phyloP scores from a whole-genome alignment of 192 early-diverging fungal genomes.

The Phlyctochytrium planicorne region DNA sequence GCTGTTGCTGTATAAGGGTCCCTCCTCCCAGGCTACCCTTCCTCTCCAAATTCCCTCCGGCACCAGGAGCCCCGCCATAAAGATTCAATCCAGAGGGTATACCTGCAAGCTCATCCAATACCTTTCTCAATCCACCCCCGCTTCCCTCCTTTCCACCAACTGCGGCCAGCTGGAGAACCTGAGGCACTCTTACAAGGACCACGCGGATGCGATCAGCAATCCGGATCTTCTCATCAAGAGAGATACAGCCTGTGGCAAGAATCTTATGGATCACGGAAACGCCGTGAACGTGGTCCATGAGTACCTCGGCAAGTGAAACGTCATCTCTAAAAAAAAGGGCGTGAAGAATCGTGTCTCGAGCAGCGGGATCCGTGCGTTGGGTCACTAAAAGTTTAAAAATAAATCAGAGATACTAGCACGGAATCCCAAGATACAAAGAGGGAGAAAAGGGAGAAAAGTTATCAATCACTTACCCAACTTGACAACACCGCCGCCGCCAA shows the following conservation, averaged over 20 bases:
- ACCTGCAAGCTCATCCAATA: slow-evolving; percentile 69
- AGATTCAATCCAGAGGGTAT: slow-evolving; percentile 20
- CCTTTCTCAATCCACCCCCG: slow-evolving; percentile 62
- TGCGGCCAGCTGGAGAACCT: slow-evolving; percentile 44
- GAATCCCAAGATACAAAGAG: slow-evolving; percentile 2
- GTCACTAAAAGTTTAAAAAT: slow-evolving; percentile 4
- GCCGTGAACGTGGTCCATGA: slow-evolving; percentile 81
- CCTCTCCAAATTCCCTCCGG: no score
- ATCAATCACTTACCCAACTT: slow-evolving; percentile 61
- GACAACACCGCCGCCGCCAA: slow-evolving; percentile 77
- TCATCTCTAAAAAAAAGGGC: slow-evolving; percentile 69
- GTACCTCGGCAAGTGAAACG: slow-evolving; percentile 34
- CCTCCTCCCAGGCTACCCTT: no score
- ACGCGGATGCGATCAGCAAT: slow-evolving; percentile 73
- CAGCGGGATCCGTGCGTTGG: slow-evolving; percentile 80
- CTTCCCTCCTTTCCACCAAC: slow-evolving; percentile 62
- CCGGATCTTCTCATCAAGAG: slow-evolving; percentile 69
- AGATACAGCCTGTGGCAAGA: slow-evolving; percentile 74
- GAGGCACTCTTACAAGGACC: slow-evolving; percentile 55
- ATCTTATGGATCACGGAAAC: slow-evolving; percentile 86
- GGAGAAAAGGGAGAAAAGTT: slow-evolving; percentile 10
- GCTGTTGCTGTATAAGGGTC: no score
- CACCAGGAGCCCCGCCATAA: no score
- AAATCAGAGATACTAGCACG: slow-evolving; percentile 32
- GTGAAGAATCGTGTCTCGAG: slow-evolving; percentile 79